phyloP scores from a whole-genome alignment of 2,329 filamentous ascomycete genomes.

The Colletotrichum brevisporum region DNA sequence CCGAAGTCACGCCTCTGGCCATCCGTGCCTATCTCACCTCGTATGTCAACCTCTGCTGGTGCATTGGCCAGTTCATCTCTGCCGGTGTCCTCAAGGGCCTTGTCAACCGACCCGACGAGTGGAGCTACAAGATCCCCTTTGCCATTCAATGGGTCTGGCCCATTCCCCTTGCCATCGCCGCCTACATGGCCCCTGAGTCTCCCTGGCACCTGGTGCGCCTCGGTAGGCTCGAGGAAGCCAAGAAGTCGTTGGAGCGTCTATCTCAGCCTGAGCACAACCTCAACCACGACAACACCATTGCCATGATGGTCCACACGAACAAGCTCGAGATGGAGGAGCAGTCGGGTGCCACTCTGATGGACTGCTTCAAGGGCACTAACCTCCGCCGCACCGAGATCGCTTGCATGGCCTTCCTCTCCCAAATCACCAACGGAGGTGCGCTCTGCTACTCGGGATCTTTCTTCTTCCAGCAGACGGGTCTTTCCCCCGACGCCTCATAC shows the following conservation, averaged over 20 bases:
- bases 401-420: conserved; percentile 56
- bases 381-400: conserved; percentile 62
- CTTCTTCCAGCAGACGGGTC: conserved; percentile 63
- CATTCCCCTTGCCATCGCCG: conserved; percentile 49
- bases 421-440: conserved; percentile 58
- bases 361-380: conserved; percentile 64
- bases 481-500: conserved; percentile 54
- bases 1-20: conserved; percentile 58
- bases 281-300: conserved; percentile 54
- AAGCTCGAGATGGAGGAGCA: conserved; percentile 60
- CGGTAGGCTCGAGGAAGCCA: conserved; percentile 50
- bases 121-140: conserved; percentile 58
- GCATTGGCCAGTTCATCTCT: conserved; percentile 59
- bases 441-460: conserved; percentile 59
- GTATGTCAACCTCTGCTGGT: conserved; percentile 62
- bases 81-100: conserved; percentile 57
- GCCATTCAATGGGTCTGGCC: conserved; percentile 58
- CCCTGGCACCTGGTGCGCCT: conserved; percentile 55
- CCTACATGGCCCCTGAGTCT: conserved; percentile 53
- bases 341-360: conserved; percentile 56
- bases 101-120: conserved; percentile 49
- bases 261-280: conserved; percentile 49
- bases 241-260: conserved; percentile 49
- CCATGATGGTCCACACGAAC: conserved; percentile 61
- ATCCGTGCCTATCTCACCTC: conserved; percentile 59